Percentiles rank a stretch among this genome's conserved stretches.
Conservation (phyloP, 208 protist genomes). For the Herpetomonas samuelpessoai region DNA sequence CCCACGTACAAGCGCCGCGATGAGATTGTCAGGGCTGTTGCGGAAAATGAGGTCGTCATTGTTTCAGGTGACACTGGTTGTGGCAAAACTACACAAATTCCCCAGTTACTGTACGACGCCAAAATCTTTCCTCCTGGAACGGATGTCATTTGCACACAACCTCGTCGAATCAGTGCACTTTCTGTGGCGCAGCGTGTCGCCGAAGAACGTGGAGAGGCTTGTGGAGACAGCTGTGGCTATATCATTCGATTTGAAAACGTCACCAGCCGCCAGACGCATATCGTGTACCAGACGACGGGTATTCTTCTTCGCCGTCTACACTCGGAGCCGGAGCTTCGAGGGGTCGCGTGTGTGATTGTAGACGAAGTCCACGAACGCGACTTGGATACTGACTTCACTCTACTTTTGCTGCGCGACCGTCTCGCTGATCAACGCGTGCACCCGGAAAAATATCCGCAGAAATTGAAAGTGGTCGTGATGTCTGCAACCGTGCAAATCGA, state of each 20-base stretch:
- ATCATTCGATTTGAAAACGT: constrained; percentile 87
- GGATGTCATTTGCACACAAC: constrained; percentile 86
- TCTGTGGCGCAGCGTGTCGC: constrained; percentile 90
- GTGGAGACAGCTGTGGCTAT: constrained; percentile 89
- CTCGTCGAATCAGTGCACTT: constrained; percentile 88
- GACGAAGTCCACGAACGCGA: constrained; percentile 90
- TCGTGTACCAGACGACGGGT: constrained; percentile 98
- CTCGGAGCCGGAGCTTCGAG: constrained; percentile 86
- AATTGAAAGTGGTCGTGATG: constrained; percentile 97
- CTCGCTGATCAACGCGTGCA: constrained; percentile 48
- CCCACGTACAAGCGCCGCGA: constrained; percentile 47
- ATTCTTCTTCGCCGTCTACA: constrained; percentile 97
- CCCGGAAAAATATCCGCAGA: constrained; percentile 29
- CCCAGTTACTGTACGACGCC: constrained; percentile 75
- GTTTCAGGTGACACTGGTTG: constrained; percentile 97
- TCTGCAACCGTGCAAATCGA: constrained; percentile 92
- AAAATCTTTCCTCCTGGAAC: constrained; percentile 53
- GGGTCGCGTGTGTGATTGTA: constrained; percentile 80
- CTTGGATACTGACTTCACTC: constrained; percentile 81
- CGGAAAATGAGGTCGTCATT: constrained; percentile 58
- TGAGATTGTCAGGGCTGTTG: constrained; percentile 61
- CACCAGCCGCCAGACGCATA: constrained; percentile 79
- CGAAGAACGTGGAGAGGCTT: constrained; percentile 73
- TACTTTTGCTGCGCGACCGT: constrained; percentile 72
- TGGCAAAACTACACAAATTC: constrained; percentile 97